Conservation (phyloP, 2,329 filamentous ascomycete genomes). For the Thyridium curvatum region DNA sequence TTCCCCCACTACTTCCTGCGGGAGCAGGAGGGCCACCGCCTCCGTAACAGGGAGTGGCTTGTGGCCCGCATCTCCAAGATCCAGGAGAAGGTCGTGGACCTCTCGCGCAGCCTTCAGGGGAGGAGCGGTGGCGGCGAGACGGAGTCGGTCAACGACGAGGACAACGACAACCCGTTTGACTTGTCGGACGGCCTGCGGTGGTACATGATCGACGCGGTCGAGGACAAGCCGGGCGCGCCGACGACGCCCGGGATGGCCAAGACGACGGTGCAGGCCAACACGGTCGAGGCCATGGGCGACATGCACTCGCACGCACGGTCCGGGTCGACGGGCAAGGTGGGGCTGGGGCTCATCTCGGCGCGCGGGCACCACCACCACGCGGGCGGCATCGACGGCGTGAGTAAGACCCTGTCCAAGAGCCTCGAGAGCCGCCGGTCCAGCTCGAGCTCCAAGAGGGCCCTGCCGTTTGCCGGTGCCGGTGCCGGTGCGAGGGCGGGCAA, state of each 20-base stretch:
- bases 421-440: slow-evolving; percentile 88
- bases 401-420: slow-evolving; percentile 76
- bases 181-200: slow-evolving; percentile 90
- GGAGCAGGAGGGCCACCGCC: slow-evolving; percentile 82
- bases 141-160: slow-evolving; percentile 52
- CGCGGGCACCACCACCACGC: slow-evolving; percentile 32
- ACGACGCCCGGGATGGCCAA: slow-evolving; percentile 90
- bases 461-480: slow-evolving; percentile 39
- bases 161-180: slow-evolving; percentile 94
- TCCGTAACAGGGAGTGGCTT: slow-evolving; percentile 88
- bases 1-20: slow-evolving; percentile 96
- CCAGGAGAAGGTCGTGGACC: slow-evolving; percentile 87
- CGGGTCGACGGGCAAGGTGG: slow-evolving; percentile 29
- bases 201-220: slow-evolving; percentile 90
- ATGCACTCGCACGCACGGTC: slow-evolving; percentile 44
- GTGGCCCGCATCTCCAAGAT: slow-evolving; percentile 87
- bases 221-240: slow-evolving; percentile 88
- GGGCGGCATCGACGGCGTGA: slow-evolving; percentile 61
- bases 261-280: slow-evolving; percentile 82
- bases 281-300: slow-evolving; percentile 79
- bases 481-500: slow-evolving; percentile 39
- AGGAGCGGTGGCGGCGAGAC: slow-evolving; percentile 33
- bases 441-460: slow-evolving; percentile 72
- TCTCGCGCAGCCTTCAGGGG: slow-evolving; percentile 66
- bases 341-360: slow-evolving; percentile 20